Percentiles rank a stretch among this genome's conserved stretches.
Evolutionary conservation across 257 asterid species (phyloP).

Genomic region (Solanum bulbocastanum): DNA sequence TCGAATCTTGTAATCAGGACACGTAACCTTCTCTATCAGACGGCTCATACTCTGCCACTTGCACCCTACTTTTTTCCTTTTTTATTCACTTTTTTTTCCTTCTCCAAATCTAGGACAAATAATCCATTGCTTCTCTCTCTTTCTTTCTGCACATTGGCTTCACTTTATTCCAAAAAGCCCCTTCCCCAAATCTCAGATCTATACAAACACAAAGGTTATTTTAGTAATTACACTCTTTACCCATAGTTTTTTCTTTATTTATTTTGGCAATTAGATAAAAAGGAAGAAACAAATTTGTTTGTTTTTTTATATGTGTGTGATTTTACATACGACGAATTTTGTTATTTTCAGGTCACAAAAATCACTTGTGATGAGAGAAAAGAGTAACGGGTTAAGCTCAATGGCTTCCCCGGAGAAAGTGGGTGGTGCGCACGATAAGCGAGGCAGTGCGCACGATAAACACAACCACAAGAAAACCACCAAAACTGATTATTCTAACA

Average conservation of each 20-base stretch:
- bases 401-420: conserved; percentile 36
- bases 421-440: conserved; percentile 15
- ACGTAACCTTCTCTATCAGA: conserved; percentile 34
- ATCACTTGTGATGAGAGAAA: conserved; percentile 38
- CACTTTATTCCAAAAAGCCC: background rate
- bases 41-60: conserved; percentile 25
- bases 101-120: background rate
- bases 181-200: conserved; percentile 27
- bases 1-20: conserved; percentile 26
- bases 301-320: background rate
- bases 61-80: background rate
- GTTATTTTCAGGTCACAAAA: conserved; percentile 33
- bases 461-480: conserved; percentile 4
- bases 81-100: background rate
- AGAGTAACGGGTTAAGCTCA: conserved; percentile 33
- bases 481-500: conserved; percentile 1
- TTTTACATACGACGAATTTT: background rate
- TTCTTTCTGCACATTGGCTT: conserved; percentile 1
- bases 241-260: background rate
- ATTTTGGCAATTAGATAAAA: background rate
- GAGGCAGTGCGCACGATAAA: conserved; percentile 4
- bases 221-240: conserved; percentile 19
- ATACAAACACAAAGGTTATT: conserved; percentile 33
- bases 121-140: background rate
- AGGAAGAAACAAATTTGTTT: background rate